Evolutionary conservation across 495 filamentous ascomycete species (phyloP).

Genomic region (Oidiodendron maius): DNA sequence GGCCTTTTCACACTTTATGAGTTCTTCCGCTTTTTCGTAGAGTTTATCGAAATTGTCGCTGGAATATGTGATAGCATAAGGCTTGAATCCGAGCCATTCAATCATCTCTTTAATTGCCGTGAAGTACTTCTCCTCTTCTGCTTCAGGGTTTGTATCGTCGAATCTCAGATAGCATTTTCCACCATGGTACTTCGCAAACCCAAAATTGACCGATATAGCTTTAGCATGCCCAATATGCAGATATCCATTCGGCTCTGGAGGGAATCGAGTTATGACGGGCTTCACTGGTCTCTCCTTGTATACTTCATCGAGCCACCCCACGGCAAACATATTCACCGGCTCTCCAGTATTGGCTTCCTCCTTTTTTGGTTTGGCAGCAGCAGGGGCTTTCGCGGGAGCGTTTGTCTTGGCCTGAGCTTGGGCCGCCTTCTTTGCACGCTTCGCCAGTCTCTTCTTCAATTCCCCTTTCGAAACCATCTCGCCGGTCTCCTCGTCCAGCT

Average conservation of each 20-base stretch:
- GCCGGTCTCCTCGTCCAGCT: conserved; percentile 59
- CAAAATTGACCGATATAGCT: conserved; percentile 97
- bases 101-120: conserved; percentile 72
- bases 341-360: conserved; percentile 30
- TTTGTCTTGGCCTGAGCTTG: conserved; percentile 40
- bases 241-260: conserved; percentile 81
- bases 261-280: conserved; percentile 73
- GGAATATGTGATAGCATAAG: conserved; percentile 69
- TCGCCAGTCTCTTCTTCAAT: conserved; percentile 58
- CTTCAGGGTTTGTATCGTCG: conserved; percentile 79
- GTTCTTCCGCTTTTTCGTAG: conserved; percentile 81
- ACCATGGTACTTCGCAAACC: conserved; percentile 80
- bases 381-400: conserved; percentile 32
- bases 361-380: conserved; percentile 28
- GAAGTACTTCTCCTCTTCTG: conserved; percentile 76
- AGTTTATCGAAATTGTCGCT: conserved; percentile 76
- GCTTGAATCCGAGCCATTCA: conserved; percentile 77
- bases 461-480: conserved; percentile 63
- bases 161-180: conserved; percentile 53
- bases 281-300: conserved; percentile 69
- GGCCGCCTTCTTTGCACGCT: conserved; percentile 55
- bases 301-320: conserved; percentile 75
- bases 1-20: conserved; percentile 64
- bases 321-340: conserved; percentile 71
- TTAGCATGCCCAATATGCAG: conserved; percentile 92